Base-by-base conservation (phyloP, 768 basidiomycete genomes). In the Tylopilus plumbeoviolaceoides region DNA sequence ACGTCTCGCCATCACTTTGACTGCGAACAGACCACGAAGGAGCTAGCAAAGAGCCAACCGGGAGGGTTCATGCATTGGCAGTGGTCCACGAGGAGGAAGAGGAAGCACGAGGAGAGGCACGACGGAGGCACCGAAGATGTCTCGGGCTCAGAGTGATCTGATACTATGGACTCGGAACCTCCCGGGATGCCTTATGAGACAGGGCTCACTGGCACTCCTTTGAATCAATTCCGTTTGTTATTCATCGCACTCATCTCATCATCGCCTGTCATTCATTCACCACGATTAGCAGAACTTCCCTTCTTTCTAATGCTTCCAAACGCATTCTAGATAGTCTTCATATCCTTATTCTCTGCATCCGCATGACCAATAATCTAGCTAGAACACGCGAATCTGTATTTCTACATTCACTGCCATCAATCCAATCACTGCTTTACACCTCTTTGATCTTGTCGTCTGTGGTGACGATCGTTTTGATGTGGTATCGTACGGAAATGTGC, bases 191-290 rank as follows among this genome's bases (percentile, higher is more conserved):
- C 47, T 11, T 23, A 27, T 55, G 21, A 43, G 55, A 48, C 54
- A 48, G 61, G 59, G 51, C 41, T 28, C 57, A 61, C n/a, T n/a
- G n/a, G n/a, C 63, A 11, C 36, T 64, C 64, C 20, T 59, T 43
- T 30, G 30, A 4, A 11, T 46, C 48, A 45, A n/a, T 53, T 53
- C 15, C 18, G 17, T 45, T 48, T 39, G 14, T 27, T 44, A 5
- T 23, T 35, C 50, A 41, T 53, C 14, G 40, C 39, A 6, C 17
- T 43, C 44, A 11, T 11, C n/a, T 56, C 50, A 46, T 44, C 39
- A 21, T 45, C 36, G 21, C 10, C 20, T 43, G 31, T 23, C 50
- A 35, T n/a, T n/a, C n/a, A n/a, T 30, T 21, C 14, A 11, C 27
- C 40, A 7, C 51, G 42, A 41, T 50, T 21, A 39, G 30, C 41